phyloP scores from a whole-genome alignment of 768 basidiomycete genomes.

The Calocybe gangraenosa region DNA sequence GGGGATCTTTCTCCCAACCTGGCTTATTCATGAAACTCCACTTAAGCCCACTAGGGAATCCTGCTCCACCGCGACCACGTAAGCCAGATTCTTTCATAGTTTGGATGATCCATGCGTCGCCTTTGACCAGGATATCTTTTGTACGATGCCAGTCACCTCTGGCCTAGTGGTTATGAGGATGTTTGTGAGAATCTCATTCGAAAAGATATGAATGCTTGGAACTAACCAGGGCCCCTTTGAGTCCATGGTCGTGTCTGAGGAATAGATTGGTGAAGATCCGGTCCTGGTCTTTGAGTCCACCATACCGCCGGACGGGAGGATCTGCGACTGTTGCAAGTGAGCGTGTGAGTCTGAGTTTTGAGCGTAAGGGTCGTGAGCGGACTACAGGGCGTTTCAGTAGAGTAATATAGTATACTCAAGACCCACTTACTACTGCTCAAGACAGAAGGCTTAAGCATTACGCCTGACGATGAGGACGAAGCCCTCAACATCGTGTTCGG shows the following conservation, averaged over 20 bases:
- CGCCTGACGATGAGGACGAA: conserved; percentile 31
- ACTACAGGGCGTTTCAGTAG: conserved; percentile 9
- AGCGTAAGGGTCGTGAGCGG: conserved; percentile 26
- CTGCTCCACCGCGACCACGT: conserved; percentile 93
- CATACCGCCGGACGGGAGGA: conserved; percentile 87
- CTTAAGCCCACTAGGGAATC: conserved; percentile 94
- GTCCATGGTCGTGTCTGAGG: conserved; percentile 82
- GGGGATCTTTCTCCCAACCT: conserved; percentile 92
- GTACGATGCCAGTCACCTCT: conserved; percentile 99
- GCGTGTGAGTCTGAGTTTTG: conserved; percentile 33
- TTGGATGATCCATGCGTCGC: conserved; percentile 96
- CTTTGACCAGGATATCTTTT: conserved; percentile 93
- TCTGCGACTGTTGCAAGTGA: conserved; percentile 74
- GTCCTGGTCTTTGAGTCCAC: conserved; percentile 92
- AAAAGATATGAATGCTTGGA: neutral
- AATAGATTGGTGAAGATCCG: conserved; percentile 92
- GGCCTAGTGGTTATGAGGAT: conserved; percentile 41
- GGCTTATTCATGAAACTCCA: conserved; percentile 99
- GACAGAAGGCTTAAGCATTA: conserved; percentile 28
- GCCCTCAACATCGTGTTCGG: conserved; percentile 31
- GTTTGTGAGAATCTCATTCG: neutral
- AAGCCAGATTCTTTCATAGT: conserved; percentile 95
- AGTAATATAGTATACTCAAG: too few relatives aligned
- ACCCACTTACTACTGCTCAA: conserved; percentile 15
- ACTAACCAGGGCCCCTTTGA: conserved; percentile 88